Conservation (phyloP, 495 filamentous ascomycete genomes). For the Hypoxylon lenormandii region DNA sequence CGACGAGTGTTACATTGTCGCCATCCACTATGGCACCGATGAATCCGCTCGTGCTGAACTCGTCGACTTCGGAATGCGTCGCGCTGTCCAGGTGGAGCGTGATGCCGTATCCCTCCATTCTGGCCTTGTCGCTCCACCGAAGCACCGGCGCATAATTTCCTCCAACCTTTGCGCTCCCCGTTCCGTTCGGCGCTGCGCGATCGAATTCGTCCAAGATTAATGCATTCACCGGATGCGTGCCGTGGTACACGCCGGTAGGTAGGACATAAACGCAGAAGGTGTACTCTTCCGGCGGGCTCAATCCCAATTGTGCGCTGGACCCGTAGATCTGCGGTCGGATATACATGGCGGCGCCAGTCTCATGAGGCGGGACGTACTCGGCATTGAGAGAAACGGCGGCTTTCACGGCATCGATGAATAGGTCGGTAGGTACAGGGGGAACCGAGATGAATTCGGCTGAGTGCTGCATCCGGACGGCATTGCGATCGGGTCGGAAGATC, state of each 20-base stretch:
- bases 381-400: slow-evolving; percentile 86
- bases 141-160: slow-evolving; percentile 88
- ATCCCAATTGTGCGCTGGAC: slow-evolving; percentile 79
- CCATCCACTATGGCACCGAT: slow-evolving; percentile 75
- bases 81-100: slow-evolving; percentile 88
- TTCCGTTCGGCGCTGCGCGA: slow-evolving; percentile 78
- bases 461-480: slow-evolving; percentile 83
- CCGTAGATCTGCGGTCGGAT: slow-evolving; percentile 89
- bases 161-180: slow-evolving; percentile 78
- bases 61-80: slow-evolving; percentile 81
- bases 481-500: slow-evolving; percentile 83
- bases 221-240: slow-evolving; percentile 80
- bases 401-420: slow-evolving; percentile 79
- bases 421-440: slow-evolving; percentile 75
- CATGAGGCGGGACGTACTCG: slow-evolving; percentile 85
- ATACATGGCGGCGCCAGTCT: slow-evolving; percentile 88
- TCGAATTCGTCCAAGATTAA: slow-evolving; percentile 83
- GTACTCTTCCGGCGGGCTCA: slow-evolving; percentile 88
- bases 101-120: slow-evolving; percentile 79
- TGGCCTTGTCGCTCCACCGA: slow-evolving; percentile 79
- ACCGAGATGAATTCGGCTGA: slow-evolving; percentile 82
- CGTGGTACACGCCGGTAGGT: slow-evolving; percentile 90
- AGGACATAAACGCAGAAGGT: slow-evolving; percentile 85
- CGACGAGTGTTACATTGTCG: slow-evolving; percentile 74
- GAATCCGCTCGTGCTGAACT: slow-evolving; percentile 90